Base-by-base conservation (phyloP, 106 monocot genomes). In the Dioscorea zingiberensis region DNA sequence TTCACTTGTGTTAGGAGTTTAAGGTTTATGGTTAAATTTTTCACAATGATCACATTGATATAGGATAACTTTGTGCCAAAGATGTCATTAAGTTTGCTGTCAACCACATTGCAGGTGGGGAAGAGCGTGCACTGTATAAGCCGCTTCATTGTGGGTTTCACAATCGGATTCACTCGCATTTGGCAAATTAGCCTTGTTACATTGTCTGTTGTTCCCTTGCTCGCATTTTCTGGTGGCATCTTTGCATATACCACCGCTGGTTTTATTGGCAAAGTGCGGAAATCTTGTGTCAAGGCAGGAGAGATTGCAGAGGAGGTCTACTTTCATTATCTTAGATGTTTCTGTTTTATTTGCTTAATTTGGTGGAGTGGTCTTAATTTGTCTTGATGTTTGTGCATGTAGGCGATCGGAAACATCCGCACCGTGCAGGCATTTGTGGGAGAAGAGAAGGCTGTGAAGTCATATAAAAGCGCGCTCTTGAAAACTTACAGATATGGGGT, bases 121-220 rank as follows among this genome's bases (percentile, higher is more conserved):
- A 67, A 81, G 47, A 71, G 61, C 32, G 45, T 81, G 48, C 75
- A 76, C 49, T 81, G 71, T 62, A 67, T 81, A 25, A 76, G 76
- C 72, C 55, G 76, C n/a, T 79, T 79, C 64, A 15, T 74, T 3
- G 73, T 68, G 16, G 79, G 81, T 3, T 81, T 76, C 54, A 75
- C 71, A 12, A 72, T 81, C 21, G 81, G 81, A 18, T 81, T 81
- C 56, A 28, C 48, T 11, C 66, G 55, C 21, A 70, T 81, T 7
- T 81, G 81, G 81, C 81, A 81, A 76, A 67, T 76, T 25, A 76
- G 67, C 60, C 71, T 81, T 9, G 76, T 81, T 23, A 76, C 76
- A 17, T 53, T 81, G 27, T 76, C 81, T 15, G 67, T 72, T 11
- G 76, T 81, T 2, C 81, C 81, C 6, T 27, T 81, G 57, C 76